Conservation (phyloP, 2,329 filamentous ascomycete species). For the Pyricularia grisea region DNA sequence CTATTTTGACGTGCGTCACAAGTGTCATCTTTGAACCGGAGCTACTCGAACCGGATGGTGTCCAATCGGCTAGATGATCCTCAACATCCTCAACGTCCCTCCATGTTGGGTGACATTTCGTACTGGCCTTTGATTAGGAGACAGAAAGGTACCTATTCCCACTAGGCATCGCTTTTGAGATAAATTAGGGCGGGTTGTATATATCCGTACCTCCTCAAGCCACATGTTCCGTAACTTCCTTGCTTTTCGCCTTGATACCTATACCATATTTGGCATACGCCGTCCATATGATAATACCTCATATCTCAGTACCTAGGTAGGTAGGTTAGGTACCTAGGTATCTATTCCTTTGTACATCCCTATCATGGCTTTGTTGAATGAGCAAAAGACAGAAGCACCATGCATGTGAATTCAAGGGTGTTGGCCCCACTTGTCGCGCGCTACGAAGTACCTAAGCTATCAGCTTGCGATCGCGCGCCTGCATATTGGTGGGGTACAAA, state of each 20-base stretch:
- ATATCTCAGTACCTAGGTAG: neutral
- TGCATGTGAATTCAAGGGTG: neutral
- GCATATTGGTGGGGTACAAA: slow-evolving; percentile 2
- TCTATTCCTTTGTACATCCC: neutral
- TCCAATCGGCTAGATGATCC: neutral
- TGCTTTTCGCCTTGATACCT: neutral
- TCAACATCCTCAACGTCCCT: neutral
- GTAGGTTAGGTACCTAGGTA: too few relatives aligned
- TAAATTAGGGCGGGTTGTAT: neutral
- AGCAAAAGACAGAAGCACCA: neutral
- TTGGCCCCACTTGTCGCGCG: neutral
- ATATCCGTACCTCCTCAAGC: neutral
- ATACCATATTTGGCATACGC: neutral
- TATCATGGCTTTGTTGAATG: neutral
- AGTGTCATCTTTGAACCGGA: neutral
- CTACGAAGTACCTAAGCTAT: neutral
- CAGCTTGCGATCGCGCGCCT: neutral
- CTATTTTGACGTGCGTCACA: neutral
- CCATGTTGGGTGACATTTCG: neutral
- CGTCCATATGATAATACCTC: neutral
- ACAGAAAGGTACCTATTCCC: too few relatives aligned
- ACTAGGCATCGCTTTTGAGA: too few relatives aligned
- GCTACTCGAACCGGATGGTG: neutral
- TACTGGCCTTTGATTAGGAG: too few relatives aligned
- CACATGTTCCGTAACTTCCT: neutral